A percentile compares a stretch with the other conserved stretches of the same genome.
phyloP scores from a whole-genome alignment of 2,329 filamentous ascomycete genomes.

The Chaetomium olivaceum region DNA sequence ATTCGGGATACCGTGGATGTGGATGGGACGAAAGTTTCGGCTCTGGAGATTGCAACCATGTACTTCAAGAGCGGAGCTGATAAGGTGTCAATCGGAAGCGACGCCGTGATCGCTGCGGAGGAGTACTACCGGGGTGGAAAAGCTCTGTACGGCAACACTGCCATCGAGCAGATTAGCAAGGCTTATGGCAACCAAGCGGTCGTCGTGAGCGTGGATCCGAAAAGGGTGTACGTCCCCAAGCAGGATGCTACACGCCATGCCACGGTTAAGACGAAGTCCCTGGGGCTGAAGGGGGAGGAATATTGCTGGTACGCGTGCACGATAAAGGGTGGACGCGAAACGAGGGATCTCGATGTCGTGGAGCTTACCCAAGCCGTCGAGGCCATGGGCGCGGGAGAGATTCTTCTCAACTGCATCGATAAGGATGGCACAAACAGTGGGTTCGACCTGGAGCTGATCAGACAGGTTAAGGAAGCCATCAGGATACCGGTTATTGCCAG shows the following conservation, averaged over 20 bases:
- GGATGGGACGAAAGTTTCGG: slow-evolving; percentile 82
- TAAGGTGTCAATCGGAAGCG: slow-evolving; percentile 95
- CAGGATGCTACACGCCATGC: slow-evolving; percentile 69
- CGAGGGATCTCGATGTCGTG: slow-evolving; percentile 88
- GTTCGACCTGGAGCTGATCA: slow-evolving; percentile 90
- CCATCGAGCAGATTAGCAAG: slow-evolving; percentile 90
- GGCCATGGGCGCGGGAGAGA: slow-evolving; percentile 92
- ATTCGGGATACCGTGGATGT: slow-evolving; percentile 91
- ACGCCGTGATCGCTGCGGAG: slow-evolving; percentile 90
- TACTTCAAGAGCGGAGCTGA: slow-evolving; percentile 98
- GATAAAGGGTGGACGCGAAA: slow-evolving; percentile 91
- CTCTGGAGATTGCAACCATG: slow-evolving; percentile 89
- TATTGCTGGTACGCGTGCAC: slow-evolving; percentile 98
- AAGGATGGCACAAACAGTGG: slow-evolving; percentile 92
- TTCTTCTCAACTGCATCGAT: slow-evolving; percentile 96
- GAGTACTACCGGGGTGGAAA: slow-evolving; percentile 76
- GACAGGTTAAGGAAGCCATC: slow-evolving; percentile 81
- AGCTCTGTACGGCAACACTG: slow-evolving; percentile 75
- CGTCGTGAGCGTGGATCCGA: slow-evolving; percentile 92
- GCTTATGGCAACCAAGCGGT: slow-evolving; percentile 97
- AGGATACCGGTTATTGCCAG: slow-evolving; percentile 94
- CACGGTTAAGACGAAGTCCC: slow-evolving; percentile 68
- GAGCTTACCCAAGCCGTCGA: slow-evolving; percentile 88
- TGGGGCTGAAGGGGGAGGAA: slow-evolving; percentile 73
- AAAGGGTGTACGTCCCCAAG: slow-evolving; percentile 80